phyloP scores from a whole-genome alignment of 345 rosid species.

The Ceriops zippeliana region DNA sequence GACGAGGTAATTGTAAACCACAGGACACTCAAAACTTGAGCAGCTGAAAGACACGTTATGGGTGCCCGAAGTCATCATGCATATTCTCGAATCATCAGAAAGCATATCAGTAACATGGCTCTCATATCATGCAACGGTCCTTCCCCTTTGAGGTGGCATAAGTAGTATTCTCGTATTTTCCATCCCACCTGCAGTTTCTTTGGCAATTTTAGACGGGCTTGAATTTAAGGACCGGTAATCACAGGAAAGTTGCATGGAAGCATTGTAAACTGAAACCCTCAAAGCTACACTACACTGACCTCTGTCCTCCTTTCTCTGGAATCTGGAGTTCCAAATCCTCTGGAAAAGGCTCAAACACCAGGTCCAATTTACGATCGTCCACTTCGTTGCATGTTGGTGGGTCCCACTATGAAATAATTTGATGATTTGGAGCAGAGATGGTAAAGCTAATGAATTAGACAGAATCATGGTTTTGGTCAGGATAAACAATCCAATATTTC shows the following conservation, averaged over 20 bases:
- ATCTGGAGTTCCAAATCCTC: conserved; percentile 65
- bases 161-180: conserved; percentile 60
- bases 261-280: not conserved
- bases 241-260: not conserved
- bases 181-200: conserved; percentile 59
- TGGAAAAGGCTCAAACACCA: conserved; percentile 54
- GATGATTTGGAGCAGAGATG: not conserved
- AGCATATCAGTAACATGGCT: too few relatives aligned
- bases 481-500: not conserved
- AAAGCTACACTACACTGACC: conserved; percentile 34
- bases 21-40: too few relatives aligned
- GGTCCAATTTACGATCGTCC: conserved; percentile 51
- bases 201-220: not conserved
- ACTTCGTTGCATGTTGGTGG: conserved; percentile 56
- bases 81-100: too few relatives aligned
- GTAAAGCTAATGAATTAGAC: not conserved
- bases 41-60: too few relatives aligned
- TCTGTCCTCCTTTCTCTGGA: conserved; percentile 63
- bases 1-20: too few relatives aligned
- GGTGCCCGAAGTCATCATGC: too few relatives aligned
- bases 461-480: not conserved
- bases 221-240: not conserved
- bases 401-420: conserved; percentile 53
- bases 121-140: too few relatives aligned
- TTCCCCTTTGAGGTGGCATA: conserved; percentile 32